Percentiles rank a stretch among this genome's conserved stretches.
Evolutionary conservation across 805 yeast species (phyloP).

Genomic region (Starmerella apis): DNA sequence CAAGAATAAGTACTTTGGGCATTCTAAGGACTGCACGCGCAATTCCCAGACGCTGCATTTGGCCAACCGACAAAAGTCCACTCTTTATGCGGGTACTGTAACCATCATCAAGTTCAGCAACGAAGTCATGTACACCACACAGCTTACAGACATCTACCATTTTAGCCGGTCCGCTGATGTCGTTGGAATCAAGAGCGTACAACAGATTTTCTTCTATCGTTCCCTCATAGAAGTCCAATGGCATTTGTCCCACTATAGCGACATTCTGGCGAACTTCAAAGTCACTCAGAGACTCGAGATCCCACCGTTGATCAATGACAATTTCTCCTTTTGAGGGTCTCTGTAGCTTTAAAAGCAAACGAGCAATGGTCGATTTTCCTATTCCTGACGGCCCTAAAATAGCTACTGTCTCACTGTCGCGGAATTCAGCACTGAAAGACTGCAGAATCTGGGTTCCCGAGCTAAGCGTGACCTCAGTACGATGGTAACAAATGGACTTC

Average conservation of each 20-base stretch:
- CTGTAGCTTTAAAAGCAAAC: slow-evolving; percentile 48
- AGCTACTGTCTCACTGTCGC: slow-evolving; percentile 46
- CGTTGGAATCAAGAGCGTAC: slow-evolving; percentile 15
- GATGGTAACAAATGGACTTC: slow-evolving; percentile 11
- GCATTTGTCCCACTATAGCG: slow-evolving; percentile 66
- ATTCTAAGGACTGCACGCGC: slow-evolving; percentile 67
- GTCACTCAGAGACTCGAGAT: slow-evolving; percentile 40
- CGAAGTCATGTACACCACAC: slow-evolving; percentile 48
- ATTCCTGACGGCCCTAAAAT: slow-evolving; percentile 80
- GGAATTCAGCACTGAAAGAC: slow-evolving; percentile 37
- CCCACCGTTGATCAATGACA: slow-evolving; percentile 37
- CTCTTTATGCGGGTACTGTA: slow-evolving; percentile 48
- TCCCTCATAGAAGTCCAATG: slow-evolving; percentile 57
- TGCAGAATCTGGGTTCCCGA: slow-evolving; percentile 23
- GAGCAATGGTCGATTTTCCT: slow-evolving; percentile 75
- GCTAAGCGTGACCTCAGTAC: slow-evolving; percentile 17
- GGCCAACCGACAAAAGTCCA: slow-evolving; percentile 72
- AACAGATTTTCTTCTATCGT: slow-evolving; percentile 56
- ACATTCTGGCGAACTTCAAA: slow-evolving; percentile 43
- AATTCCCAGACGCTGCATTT: slow-evolving; percentile 71
- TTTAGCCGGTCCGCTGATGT: not conserved
- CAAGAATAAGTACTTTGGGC: slow-evolving; percentile 58
- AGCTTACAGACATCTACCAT: slow-evolving; percentile 31
- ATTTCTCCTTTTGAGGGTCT: slow-evolving; percentile 35
- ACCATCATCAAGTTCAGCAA: slow-evolving; percentile 42